Percentiles rank a stretch among this genome's conserved stretches.
These are phyloP conservation scores for Suhomyces panamericanus DNA, from an alignment of 1,139 yeast genomes.

Conservation along the genomic window DNA sequence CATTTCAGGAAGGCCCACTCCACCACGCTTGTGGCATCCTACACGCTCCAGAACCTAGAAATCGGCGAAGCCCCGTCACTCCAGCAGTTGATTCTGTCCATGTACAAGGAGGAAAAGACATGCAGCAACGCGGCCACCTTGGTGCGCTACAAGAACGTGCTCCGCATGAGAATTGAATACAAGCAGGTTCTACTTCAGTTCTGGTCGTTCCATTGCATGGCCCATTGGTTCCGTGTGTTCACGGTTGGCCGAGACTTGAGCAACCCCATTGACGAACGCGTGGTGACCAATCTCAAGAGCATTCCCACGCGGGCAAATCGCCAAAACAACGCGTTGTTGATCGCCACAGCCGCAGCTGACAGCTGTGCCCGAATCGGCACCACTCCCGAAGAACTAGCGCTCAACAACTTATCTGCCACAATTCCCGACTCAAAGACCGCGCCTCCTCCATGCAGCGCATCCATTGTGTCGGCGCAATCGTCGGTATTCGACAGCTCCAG, in stretches of 20 bases:
- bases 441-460: neutral
- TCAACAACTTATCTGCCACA: neutral
- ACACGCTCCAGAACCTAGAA: conserved; percentile 34
- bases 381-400: neutral
- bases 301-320: conserved; percentile 29
- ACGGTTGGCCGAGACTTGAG: conserved; percentile 40
- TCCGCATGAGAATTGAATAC: conserved; percentile 43
- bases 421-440: neutral
- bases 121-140: conserved; percentile 22
- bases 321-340: conserved; percentile 28
- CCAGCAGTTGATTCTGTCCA: conserved; percentile 29
- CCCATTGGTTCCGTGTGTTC: conserved; percentile 41
- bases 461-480: conserved; percentile 2
- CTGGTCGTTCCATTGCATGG: conserved; percentile 45
- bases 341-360: conserved; percentile 32
- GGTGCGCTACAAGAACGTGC: conserved; percentile 36
- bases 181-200: conserved; percentile 44
- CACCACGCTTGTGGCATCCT: conserved; percentile 28
- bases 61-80: conserved; percentile 44
- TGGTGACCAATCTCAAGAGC: conserved; percentile 30
- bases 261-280: conserved; percentile 33
- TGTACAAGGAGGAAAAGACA: conserved; percentile 28
- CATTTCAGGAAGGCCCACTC: conserved; percentile 22
- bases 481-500: conserved; percentile 9
- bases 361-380: conserved; percentile 12